Conservation (phyloP, 164 flowering plant genomes). For the Houttuynia cordata region DNA sequence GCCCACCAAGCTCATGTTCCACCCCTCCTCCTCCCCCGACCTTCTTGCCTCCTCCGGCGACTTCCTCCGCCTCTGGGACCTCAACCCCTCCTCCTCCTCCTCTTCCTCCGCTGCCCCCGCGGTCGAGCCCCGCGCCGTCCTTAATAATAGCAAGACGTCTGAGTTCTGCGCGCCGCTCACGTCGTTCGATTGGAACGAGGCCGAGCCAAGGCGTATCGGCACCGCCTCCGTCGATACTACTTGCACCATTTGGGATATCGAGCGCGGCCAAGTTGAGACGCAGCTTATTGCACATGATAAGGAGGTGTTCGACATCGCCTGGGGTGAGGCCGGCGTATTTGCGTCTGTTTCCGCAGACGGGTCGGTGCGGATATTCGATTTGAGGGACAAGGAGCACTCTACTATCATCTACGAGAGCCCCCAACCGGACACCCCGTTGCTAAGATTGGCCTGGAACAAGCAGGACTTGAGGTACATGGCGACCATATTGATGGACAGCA, state of each 20-base stretch:
- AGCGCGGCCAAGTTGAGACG: conserved; percentile 62
- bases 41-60: conserved; percentile 52
- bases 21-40: conserved; percentile 25
- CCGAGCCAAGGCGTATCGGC: conserved; percentile 54
- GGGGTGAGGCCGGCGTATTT: conserved; percentile 91
- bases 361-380: conserved; percentile 79
- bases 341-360: conserved; percentile 97
- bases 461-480: conserved; percentile 63
- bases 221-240: conserved; percentile 91
- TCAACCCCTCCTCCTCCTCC: conserved; percentile 15
- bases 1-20: conserved; percentile 75
- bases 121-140: conserved; percentile 24
- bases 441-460: conserved; percentile 92
- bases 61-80: conserved; percentile 65
- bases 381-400: conserved; percentile 90
- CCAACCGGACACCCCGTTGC: conserved; percentile 67
- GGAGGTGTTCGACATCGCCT: conserved; percentile 95
- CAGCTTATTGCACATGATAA: conserved; percentile 94
- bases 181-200: conserved; percentile 62
- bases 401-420: conserved; percentile 95
- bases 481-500: conserved; percentile 67
- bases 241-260: conserved; percentile 91
- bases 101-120: conserved; percentile 7
- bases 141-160: conserved; percentile 48
- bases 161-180: conserved; percentile 59